phyloP scores from a whole-genome alignment of 75 land plant species.

The Selaginella tamariscina region DNA sequence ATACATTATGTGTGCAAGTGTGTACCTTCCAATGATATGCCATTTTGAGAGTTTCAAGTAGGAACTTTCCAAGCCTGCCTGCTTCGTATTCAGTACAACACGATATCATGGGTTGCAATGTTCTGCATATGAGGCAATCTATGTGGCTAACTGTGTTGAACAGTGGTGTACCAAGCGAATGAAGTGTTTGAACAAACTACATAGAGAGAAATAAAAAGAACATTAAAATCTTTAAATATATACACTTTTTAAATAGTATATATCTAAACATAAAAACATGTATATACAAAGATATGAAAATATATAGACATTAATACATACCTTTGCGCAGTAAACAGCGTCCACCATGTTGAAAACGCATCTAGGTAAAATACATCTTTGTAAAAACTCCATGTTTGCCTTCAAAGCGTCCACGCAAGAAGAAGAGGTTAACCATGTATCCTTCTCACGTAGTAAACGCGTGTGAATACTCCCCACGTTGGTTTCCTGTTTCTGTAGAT shows the following conservation, averaged over 20 bases:
- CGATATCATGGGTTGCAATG: constrained; percentile 93
- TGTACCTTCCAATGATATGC: constrained; percentile 96
- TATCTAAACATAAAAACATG: too few species aligned
- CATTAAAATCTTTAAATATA: too few species aligned
- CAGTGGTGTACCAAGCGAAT: constrained; percentile 85
- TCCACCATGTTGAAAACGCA: constrained; percentile 93
- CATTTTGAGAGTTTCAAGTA: constrained; percentile 80
- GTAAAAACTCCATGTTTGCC: constrained; percentile 95
- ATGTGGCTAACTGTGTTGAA: constrained; percentile 95
- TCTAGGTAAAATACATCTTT: constrained; percentile 97
- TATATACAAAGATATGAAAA: too few species aligned
- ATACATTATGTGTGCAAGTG: neutral
- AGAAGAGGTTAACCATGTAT: constrained; percentile 71
- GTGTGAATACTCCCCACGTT: constrained; percentile 68
- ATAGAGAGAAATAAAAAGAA: neutral
- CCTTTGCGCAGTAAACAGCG: constrained; percentile 87
- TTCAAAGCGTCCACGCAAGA: constrained; percentile 74
- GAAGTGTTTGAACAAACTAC: constrained; percentile 82
- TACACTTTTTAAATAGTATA: too few species aligned
- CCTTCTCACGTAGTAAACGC: constrained; percentile 80
- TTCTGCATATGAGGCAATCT: constrained; percentile 86
- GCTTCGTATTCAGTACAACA: constrained; percentile 98
- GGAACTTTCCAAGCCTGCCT: constrained; percentile 85
- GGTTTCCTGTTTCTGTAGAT: constrained; percentile 82
- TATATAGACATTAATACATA: neutral